Evolutionary conservation across 2,329 filamentous ascomycete species (phyloP), one percentile per base, ranked within the genome.

Genomic region (Penicillium sp.): DNA sequence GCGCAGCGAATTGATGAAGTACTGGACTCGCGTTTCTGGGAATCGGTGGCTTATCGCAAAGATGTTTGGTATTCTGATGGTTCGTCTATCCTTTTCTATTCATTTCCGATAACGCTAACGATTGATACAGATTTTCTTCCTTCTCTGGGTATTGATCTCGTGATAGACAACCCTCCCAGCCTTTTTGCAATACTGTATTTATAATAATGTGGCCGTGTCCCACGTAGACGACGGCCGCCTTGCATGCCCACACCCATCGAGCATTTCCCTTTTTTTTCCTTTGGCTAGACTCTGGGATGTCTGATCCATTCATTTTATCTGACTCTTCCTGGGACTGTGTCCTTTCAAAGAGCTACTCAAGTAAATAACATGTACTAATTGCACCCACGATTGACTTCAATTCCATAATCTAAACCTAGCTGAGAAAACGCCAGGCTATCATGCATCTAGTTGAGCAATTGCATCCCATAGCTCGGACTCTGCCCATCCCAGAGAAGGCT

Each of bases 1-100:
- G 93, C 93, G 5, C 93, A 98, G 67, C 79, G 90, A 98, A 70
- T 68, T 98, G 63, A 81, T 98, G 72, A 96, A 96, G 69, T 98
- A 97, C 71, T 98, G 93, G 91, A 86, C 82, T 23, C 80, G 90
- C 32, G 90, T 97, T 23, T 93, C 89, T 46, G 89, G 90, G 52
- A 98, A 98, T 73, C 79, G 93, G 55, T 97, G 91, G 93, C 74
- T 98, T 55, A 84, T 97, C 59, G 89, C 89, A 35, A 87, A 86
- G 67, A 84, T 84, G 80, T 77, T 78, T 67, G 76, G 91, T 50
- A 88, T 96, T 40, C 71, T 97, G 59, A 96, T 96, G 90, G 73
- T 76, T 57, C 27, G 69, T 58, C 7, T 34, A n/a, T 39, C 22
- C 1, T 20, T 27, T 18, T 7, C 11, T 31, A 16, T 29, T 23